phyloP scores from a whole-genome alignment of 2,329 filamentous ascomycete species.

The Trichoderma breve region DNA sequence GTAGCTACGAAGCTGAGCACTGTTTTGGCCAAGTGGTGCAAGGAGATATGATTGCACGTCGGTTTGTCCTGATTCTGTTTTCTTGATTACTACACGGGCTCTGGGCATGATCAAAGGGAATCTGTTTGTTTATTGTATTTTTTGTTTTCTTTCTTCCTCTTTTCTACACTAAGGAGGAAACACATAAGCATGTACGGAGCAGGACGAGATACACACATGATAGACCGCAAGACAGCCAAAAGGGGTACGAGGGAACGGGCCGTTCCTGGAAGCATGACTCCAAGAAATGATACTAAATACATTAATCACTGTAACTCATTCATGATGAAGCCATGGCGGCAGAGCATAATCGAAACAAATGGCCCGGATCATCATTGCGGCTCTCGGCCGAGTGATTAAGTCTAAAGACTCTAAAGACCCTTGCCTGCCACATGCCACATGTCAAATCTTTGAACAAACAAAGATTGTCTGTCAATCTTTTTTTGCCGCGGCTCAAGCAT shows the following conservation, averaged over 20 bases:
- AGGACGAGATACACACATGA: background rate
- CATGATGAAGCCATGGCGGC: background rate
- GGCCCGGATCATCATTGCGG: background rate
- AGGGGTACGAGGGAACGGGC: constrained; percentile 5
- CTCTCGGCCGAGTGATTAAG: constrained; percentile 4
- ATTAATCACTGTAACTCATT: background rate
- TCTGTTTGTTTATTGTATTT: background rate
- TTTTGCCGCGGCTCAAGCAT: background rate
- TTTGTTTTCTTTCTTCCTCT: background rate
- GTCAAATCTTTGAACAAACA: background rate
- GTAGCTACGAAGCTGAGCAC: constrained; percentile 56
- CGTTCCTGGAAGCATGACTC: background rate
- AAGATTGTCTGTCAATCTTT: background rate
- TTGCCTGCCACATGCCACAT: background rate
- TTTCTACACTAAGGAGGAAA: background rate
- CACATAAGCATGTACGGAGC: constrained; percentile 8
- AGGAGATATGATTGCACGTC: constrained; percentile 56
- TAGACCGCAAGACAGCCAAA: background rate
- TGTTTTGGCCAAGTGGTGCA: constrained; percentile 71
- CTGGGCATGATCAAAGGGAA: background rate
- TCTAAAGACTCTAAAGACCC: background rate
- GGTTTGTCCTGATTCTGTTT: background rate
- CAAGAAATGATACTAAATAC: background rate
- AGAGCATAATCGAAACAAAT: background rate
- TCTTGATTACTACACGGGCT: background rate